A percentile compares a stretch with the other conserved stretches of the same genome.
Conservation (phyloP, 345 rosid species). For the Citrus unshiu region DNA sequence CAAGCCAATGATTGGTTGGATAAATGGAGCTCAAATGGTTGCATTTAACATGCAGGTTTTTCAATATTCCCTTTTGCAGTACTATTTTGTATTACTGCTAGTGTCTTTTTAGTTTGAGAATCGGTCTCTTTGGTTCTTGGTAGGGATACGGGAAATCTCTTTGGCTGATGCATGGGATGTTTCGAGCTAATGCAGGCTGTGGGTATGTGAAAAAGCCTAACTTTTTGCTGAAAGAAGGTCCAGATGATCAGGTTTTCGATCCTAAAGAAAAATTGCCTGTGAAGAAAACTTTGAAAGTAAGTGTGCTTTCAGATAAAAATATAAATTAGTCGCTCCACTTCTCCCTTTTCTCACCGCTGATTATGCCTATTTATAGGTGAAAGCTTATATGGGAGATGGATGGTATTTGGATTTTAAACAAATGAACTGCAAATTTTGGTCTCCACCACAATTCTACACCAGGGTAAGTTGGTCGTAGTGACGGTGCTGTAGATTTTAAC, state of each 20-base stretch:
- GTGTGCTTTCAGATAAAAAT: not conserved
- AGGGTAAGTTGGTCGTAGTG: slow-evolving; percentile 34
- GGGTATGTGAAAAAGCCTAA: slow-evolving; percentile 72
- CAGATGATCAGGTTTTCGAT: slow-evolving; percentile 35
- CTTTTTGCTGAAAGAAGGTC: slow-evolving; percentile 39
- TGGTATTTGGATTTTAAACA: slow-evolving; percentile 53
- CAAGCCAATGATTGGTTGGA: slow-evolving; percentile 70
- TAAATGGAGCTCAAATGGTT: slow-evolving; percentile 88
- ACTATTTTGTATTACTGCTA: not conserved
- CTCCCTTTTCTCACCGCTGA: not conserved
- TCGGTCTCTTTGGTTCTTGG: not conserved
- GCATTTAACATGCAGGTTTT: slow-evolving; percentile 89
- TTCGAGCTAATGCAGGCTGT: slow-evolving; percentile 62
- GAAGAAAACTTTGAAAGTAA: slow-evolving; percentile 50
- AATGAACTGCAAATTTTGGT: slow-evolving; percentile 46
- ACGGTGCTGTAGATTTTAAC: not conserved
- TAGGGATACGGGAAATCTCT: slow-evolving; percentile 75
- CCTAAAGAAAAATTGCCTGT: slow-evolving; percentile 37
- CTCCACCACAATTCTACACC: slow-evolving; percentile 68
- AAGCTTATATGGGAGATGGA: slow-evolving; percentile 69
- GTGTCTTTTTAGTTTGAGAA: not conserved
- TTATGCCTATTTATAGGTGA: slow-evolving; percentile 29
- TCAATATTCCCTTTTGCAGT: not conserved
- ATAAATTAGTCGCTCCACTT: not conserved
- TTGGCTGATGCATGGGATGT: slow-evolving; percentile 85